A percentile compares a stretch with the other conserved stretches of the same genome.
These are phyloP conservation scores for Termitomyces sp. DNA, from an alignment of 768 basidiomycete genomes.

Conservation along the genomic window DNA sequence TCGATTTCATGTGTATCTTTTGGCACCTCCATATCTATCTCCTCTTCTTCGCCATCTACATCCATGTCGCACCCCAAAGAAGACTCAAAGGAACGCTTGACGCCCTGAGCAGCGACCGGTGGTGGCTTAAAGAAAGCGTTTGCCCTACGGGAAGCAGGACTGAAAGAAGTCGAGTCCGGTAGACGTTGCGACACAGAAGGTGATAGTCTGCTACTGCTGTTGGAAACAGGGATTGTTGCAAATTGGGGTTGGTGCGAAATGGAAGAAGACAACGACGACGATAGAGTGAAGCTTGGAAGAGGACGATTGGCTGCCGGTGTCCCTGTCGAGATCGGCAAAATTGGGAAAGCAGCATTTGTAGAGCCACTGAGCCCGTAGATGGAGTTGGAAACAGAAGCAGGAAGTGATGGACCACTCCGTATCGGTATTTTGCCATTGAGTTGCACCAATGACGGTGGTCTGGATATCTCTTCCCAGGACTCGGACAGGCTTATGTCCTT, in stretches of 20 bases:
- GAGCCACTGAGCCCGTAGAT: constrained; percentile 11
- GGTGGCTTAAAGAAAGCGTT: constrained; percentile 70
- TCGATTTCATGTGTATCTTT: constrained; percentile 9
- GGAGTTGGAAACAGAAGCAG: constrained; percentile 14
- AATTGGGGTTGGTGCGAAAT: constrained; percentile 1
- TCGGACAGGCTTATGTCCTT: constrained; percentile 38
- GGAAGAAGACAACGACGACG: constrained; percentile 8
- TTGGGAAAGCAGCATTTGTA: constrained; percentile 20
- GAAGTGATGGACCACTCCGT: neutral
- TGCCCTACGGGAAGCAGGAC: constrained; percentile 44
- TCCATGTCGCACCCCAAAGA: constrained; percentile 5
- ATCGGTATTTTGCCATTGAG: constrained; percentile 4
- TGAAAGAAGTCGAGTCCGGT: constrained; percentile 23
- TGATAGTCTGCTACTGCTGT: neutral
- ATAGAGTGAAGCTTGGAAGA: constrained; percentile 24
- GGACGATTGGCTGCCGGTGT: constrained; percentile 5
- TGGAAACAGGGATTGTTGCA: neutral
- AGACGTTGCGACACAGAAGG: constrained; percentile 3
- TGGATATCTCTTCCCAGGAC: constrained; percentile 60
- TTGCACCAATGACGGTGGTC: constrained; percentile 5
- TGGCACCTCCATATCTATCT: neutral
- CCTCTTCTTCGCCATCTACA: constrained; percentile 8
- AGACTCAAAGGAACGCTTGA: constrained; percentile 25
- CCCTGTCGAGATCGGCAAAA: constrained; percentile 11
- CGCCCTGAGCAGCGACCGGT: constrained; percentile 22